Evolutionary conservation across 2,329 filamentous ascomycete species (phyloP), one percentile per base, ranked within the genome.

Genomic region (Penicillium decumbens): DNA sequence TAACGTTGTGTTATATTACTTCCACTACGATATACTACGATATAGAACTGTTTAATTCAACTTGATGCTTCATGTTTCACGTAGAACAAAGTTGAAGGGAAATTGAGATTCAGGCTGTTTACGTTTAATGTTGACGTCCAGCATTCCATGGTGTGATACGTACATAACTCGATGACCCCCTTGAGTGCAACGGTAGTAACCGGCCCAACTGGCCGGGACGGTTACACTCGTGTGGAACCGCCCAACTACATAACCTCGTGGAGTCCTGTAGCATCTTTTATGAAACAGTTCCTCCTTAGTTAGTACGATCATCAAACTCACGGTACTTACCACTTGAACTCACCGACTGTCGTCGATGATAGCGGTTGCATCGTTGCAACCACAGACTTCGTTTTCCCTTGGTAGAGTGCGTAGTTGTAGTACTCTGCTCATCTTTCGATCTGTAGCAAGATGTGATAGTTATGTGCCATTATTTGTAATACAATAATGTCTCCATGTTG

Each of bases 111-210:
- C 4, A 4, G 8, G 4, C 33, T 23, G 33, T 13, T 18, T 35
- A 5, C 8, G 32, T 35, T 35, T 2, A 15, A 9, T 18, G 9
- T 20, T 37, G n/a, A 35, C 7, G 15, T 10, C 9, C 3, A 18
- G 32, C 52, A 56, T 57, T 53, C 55, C 47, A 23, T 28, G 8
- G 8, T 9, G 27, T 28, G 27, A 27, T 56, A 57, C 29, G 42
- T 54, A 54, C 53, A 58, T 58, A 47, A 40, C 49, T 53, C 50
- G 42, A 61, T 62, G 54, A 49, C 56, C 58, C 56, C 58, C 58
- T 59, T 61, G 60, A 53, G 57, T 63, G 60, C 58, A 63, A 63
- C 60, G 59, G 60, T 63, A 55, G 60, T 62, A 63, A 53, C 51
- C 55, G 54, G 57, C 54, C 55, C 53, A 56, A 56, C 49, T 51